These are phyloP conservation scores for Colletotrichum sp. DNA, from an alignment of 2,329 filamentous ascomycete genomes.

Conservation along the genomic window DNA sequence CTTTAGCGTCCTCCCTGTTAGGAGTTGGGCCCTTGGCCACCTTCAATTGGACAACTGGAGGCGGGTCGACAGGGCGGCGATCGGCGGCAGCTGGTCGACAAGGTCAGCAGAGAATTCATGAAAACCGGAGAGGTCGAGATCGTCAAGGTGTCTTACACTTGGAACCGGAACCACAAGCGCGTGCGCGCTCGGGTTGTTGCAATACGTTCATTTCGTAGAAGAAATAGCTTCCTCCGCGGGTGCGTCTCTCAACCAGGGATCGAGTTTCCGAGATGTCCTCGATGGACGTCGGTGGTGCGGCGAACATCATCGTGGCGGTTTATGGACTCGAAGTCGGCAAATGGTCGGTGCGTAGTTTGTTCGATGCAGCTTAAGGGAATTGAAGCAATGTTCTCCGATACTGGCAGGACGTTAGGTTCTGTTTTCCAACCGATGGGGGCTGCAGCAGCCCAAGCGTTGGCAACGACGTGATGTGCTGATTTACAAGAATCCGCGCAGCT, in stretches of 20 bases:
- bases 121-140: slow-evolving; percentile 22
- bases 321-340: not conserved
- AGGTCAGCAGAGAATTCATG: slow-evolving; percentile 22
- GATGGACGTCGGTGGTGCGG: not conserved
- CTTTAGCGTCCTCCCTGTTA: slow-evolving; percentile 60
- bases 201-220: slow-evolving; percentile 86
- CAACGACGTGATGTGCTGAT: not conserved
- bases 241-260: slow-evolving; percentile 38
- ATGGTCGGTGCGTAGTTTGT: not conserved
- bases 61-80: slow-evolving; percentile 90
- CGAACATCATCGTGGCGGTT: not conserved
- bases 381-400: not conserved
- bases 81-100: slow-evolving; percentile 73
- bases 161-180: slow-evolving; percentile 92
- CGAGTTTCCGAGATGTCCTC: not conserved
- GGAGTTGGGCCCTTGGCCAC: slow-evolving; percentile 74
- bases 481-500: not conserved
- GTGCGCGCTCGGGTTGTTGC: slow-evolving; percentile 91
- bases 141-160: slow-evolving; percentile 72
- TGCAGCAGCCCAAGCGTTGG: not conserved
- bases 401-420: not conserved
- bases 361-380: not conserved
- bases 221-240: slow-evolving; percentile 76
- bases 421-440: not conserved
- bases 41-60: slow-evolving; percentile 89